Evolutionary conservation across 2,329 filamentous ascomycete species (phyloP), one percentile per base, ranked within the genome.

Genomic region (Scorias spongiosa): DNA sequence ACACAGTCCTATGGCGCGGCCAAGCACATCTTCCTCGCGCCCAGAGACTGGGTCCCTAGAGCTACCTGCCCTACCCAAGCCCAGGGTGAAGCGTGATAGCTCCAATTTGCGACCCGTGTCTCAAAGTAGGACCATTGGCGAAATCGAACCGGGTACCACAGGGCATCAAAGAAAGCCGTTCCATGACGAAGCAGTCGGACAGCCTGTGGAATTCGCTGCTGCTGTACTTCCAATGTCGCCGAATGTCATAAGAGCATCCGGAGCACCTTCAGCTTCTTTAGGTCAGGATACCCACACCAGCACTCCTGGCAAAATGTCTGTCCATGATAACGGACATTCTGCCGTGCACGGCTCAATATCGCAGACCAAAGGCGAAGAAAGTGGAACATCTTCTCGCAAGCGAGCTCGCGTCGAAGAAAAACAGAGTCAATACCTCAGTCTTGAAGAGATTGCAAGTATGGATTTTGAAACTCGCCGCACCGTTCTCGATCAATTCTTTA

Each of bases 401-500:
- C 20, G 20, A 26, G 20, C 20, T 7, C 20, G 20, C 4, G 7
- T 26, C 20, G 20, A 26, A 26, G 20, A 26, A 26, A 7, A 26
- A 26, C 20, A 26, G 20, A 7, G 20, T 26, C 20, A 26, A 26
- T 36, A 36, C 15, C 32, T 36, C 32, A 54, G 60, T 18, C 56
- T 60, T 12, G 64, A 69, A 15, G 54, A 59, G 3, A 36, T 36
- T 15, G 32, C 32, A 12, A 12, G 32, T 12, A 36, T 36, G 32
- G 32, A 36, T 9, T 36, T 36, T 15, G 32, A 36, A 9, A 4
- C 3, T 15, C 32, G 32, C 3, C 11, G 32, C 3, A 36, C 55
- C 9, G 57, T 64, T 10, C 52, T 76, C 14, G 68, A 73, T 42
- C 58, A 69, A 18, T 72, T 72, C 48, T 67, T 76, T 43, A 61